Percentiles rank a stretch among this genome's conserved stretches.
Evolutionary conservation across 805 yeast species (phyloP).

Genomic region (Pichia cephalocereana): DNA sequence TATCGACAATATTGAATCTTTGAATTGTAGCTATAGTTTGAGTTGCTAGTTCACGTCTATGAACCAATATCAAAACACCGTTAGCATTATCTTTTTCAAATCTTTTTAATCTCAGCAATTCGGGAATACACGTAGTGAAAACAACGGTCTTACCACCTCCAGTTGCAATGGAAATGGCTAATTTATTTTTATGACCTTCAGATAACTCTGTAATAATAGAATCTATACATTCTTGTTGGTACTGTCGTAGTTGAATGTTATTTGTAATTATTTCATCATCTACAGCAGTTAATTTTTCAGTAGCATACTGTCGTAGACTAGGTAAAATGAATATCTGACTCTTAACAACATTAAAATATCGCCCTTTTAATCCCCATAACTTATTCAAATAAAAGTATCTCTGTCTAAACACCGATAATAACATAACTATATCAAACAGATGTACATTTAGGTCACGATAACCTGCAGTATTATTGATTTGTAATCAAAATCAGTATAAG

Average conservation of each 20-base stretch:
- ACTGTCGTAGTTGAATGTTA: slow-evolving; percentile 19
- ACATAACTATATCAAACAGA: no score
- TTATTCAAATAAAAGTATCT: no score
- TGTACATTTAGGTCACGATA: no score
- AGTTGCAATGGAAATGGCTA: slow-evolving; percentile 83
- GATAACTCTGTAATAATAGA: slow-evolving; percentile 37
- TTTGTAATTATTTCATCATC: background rate
- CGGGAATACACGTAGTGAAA: slow-evolving; percentile 48
- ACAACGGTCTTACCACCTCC: slow-evolving; percentile 94
- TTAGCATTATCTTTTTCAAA: slow-evolving; percentile 25
- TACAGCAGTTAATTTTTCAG: no score
- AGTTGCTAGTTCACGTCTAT: slow-evolving; percentile 64
- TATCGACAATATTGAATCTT: slow-evolving; percentile 23
- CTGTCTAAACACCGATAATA: no score
- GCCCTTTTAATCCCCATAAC: no score
- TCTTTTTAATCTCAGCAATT: slow-evolving; percentile 17
- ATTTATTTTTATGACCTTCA: slow-evolving; percentile 33
- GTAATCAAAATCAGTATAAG: no score
- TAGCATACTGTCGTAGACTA: no score
- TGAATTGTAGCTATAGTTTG: slow-evolving; percentile 55
- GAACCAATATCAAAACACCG: slow-evolving; percentile 58
- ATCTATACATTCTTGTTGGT: slow-evolving; percentile 65
- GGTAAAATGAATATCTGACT: no score
- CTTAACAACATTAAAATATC: no score
- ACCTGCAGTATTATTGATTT: no score